Base-by-base conservation (phyloP, 2,329 filamentous ascomycete species). In the Capronia americana region DNA sequence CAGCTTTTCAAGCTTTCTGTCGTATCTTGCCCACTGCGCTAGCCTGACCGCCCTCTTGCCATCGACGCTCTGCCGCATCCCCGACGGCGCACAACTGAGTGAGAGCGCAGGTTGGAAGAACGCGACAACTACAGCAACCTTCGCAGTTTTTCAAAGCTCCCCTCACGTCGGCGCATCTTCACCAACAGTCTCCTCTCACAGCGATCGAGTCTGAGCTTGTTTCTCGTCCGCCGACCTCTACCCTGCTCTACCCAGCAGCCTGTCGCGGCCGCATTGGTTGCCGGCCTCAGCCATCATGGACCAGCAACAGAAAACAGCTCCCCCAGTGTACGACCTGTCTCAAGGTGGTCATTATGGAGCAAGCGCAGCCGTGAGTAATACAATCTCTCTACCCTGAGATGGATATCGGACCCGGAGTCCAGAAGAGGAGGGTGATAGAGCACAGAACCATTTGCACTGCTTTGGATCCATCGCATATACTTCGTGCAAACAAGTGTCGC, bases 401-500 rank as follows among this genome's bases (percentile, higher is more conserved):
- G 10, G 20, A 44, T 17, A n/a, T n/a, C 4, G 38, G 38, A 44
- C n/a, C 10, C 2, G 7, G n/a, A 8, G 14, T 38, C 28, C 5
- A 14, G n/a, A 41, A 23, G 59, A 50, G 54, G 20, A 23, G 54
- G 28, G 46, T 14, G 30, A 7, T 26, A 24, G 56, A 34, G 5
- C n/a, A 54, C 8, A 46, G n/a, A 34, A 1, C 10, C 10, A 12
- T 11, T n/a, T 10, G n/a, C 28, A 38, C n/a, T 12, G 46, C 1
- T 44, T 46, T 48, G 64, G 50, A 38, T 23, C 20, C 14, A 20
- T 28, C 41, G 14, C 26, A 59, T 32, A 11, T 38, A 14, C 24
- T 50, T 30, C 4, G 38, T 48, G 44, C 24, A 38, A 4, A 38
- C 23, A 55, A 4, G 28, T 90, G 85, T 78, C 69, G 24, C 64